Percentiles rank a stretch among this genome's conserved stretches.
Conservation (phyloP, 2,329 filamentous ascomycete genomes). For the Talaromyces rugulosus region DNA sequence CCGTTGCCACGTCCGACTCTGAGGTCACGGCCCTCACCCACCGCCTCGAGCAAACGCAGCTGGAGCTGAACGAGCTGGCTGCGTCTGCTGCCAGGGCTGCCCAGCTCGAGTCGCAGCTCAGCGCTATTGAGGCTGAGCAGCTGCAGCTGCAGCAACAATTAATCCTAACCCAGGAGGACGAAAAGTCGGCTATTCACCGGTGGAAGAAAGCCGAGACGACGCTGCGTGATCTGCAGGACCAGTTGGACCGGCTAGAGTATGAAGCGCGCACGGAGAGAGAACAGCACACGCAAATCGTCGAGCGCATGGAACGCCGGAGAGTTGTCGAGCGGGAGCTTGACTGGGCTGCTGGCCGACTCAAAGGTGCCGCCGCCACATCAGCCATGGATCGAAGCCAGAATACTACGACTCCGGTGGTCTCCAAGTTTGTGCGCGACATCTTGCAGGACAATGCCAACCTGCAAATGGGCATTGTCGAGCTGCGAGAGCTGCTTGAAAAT, state of each 20-base stretch:
- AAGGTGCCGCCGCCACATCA: slow-evolving; percentile 71
- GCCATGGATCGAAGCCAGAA: slow-evolving; percentile 57
- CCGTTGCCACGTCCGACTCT: slow-evolving; percentile 73
- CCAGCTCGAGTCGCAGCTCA: slow-evolving; percentile 75
- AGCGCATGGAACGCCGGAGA: slow-evolving; percentile 77
- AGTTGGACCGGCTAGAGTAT: slow-evolving; percentile 81
- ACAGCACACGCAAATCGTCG: slow-evolving; percentile 74
- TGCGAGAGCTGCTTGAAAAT: slow-evolving; percentile 82
- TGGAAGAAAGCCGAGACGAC: slow-evolving; percentile 83
- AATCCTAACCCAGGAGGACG: slow-evolving; percentile 65
- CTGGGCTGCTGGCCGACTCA: slow-evolving; percentile 72
- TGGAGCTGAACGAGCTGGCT: slow-evolving; percentile 70
- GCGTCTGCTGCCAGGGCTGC: slow-evolving; percentile 69
- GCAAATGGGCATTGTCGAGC: slow-evolving; percentile 84
- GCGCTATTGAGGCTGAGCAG: slow-evolving; percentile 77
- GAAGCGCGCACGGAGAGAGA: slow-evolving; percentile 77
- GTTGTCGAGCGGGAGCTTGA: slow-evolving; percentile 78
- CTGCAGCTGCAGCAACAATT: slow-evolving; percentile 65
- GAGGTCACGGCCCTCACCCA: slow-evolving; percentile 73
- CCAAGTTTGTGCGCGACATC: slow-evolving; percentile 92
- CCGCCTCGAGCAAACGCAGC: slow-evolving; percentile 71
- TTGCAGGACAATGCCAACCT: slow-evolving; percentile 92
- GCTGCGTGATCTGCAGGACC: slow-evolving; percentile 73
- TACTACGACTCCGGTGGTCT: slow-evolving; percentile 64
- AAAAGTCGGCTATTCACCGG: slow-evolving; percentile 71